phyloP scores from a whole-genome alignment of 306 rosid species.

The Cicer chorassanicum region DNA sequence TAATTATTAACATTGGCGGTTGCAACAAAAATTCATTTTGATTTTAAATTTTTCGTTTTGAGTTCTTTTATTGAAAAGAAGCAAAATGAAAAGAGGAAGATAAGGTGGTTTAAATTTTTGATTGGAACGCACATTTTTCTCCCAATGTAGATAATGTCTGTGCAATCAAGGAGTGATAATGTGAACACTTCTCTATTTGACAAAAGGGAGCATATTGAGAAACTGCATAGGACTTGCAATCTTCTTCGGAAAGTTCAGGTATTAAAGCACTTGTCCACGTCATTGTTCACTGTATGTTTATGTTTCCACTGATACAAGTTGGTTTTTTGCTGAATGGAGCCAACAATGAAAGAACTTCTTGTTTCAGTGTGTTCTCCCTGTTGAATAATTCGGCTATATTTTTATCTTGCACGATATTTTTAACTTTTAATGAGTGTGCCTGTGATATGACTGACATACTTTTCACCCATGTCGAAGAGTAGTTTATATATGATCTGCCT shows the following conservation, averaged over 20 bases:
- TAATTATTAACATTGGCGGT: no score
- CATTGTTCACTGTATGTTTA: constrained; percentile 7
- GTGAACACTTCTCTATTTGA: constrained; percentile 84
- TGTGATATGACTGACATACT: constrained; percentile 34
- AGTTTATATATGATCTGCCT: constrained; percentile 96
- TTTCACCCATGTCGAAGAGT: constrained; percentile 51
- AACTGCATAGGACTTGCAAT: constrained; percentile 78
- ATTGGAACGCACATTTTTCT: constrained; percentile 6
- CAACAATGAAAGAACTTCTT: constrained; percentile 13
- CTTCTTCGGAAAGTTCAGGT: constrained; percentile 98
- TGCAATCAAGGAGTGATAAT: constrained; percentile 88
- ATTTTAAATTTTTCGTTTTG: background rate
- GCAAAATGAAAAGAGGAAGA: constrained; percentile 2
- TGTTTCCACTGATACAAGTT: constrained; percentile 28
- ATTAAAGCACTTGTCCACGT: constrained; percentile 4
- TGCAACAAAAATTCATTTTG: no score
- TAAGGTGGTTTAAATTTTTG: constrained; percentile 36
- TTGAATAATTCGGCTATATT: background rate
- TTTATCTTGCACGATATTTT: background rate
- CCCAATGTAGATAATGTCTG: constrained; percentile 80
- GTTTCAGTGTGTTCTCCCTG: background rate
- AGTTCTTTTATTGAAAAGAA: constrained; percentile 5
- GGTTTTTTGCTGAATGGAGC: constrained; percentile 26
- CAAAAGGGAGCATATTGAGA: constrained; percentile 91
- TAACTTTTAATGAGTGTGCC: constrained; percentile 15